Conservation (phyloP, 2,329 filamentous ascomycete species). For the Colletotrichum nymphaeae region DNA sequence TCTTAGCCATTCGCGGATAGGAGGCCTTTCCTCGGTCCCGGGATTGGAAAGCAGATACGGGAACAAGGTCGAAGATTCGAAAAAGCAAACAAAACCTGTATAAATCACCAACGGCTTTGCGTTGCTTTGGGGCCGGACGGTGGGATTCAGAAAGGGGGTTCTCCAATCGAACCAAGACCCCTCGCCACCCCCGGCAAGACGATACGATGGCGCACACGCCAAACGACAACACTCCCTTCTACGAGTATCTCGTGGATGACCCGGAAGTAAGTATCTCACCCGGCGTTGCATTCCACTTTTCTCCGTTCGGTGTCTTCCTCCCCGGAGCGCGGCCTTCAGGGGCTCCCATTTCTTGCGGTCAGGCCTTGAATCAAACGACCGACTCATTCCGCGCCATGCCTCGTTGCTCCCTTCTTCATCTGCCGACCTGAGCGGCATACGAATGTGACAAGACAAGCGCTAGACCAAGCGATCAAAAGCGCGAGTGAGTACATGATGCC, state of each 20-base stretch:
- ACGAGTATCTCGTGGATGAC: conserved; percentile 30
- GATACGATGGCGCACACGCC: conserved; percentile 25
- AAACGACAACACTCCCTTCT: conserved; percentile 18
- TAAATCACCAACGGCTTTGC: conserved; percentile 28
- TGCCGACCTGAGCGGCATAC: background rate
- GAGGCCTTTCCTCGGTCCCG: conserved; percentile 12
- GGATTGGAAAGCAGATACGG: background rate
- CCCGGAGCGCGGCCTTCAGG: background rate
- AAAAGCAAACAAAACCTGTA: conserved; percentile 6
- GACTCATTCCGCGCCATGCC: background rate
- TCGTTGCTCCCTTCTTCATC: background rate
- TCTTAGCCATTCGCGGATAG: conserved; percentile 17
- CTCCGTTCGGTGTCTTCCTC: background rate
- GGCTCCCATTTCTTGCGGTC: background rate
- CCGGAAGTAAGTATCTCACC: conserved; percentile 26
- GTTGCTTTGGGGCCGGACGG: background rate
- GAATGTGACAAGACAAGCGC: background rate
- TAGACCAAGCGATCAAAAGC: conserved; percentile 24
- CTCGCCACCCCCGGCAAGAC: background rate
- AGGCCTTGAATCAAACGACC: background rate
- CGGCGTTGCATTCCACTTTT: background rate
- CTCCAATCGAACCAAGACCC: conserved; percentile 6
- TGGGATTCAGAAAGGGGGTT: conserved; percentile 21
- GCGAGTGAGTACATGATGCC: background rate
- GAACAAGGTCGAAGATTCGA: conserved; percentile 17